phyloP scores from a whole-genome alignment of 2,329 filamentous ascomycete genomes.

The Westerdykella sp. region DNA sequence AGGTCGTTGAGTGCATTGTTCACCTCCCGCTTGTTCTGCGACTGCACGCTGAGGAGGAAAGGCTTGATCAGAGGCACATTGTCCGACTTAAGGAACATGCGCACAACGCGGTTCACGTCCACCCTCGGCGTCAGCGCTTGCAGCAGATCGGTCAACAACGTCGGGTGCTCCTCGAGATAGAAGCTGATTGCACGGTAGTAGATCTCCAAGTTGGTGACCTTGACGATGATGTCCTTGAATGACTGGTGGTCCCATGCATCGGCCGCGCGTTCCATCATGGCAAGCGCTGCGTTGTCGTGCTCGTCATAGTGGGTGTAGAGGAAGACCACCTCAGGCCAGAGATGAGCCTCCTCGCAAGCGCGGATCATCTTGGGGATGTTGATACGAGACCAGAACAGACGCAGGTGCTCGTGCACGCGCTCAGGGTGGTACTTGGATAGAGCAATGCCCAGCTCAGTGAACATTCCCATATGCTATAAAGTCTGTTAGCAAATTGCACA shows the following conservation, averaged over 20 bases:
- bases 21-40: constrained; percentile 95
- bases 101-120: constrained; percentile 97
- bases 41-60: constrained; percentile 92
- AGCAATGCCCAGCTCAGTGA: constrained; percentile 86
- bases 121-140: constrained; percentile 88
- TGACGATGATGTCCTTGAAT: constrained; percentile 98
- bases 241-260: constrained; percentile 99
- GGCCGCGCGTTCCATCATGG: constrained; percentile 95
- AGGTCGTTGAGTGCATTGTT: constrained; percentile 98
- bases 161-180: constrained; percentile 94
- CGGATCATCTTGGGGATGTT: constrained; percentile 97
- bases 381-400: constrained; percentile 96
- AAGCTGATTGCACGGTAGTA: constrained; percentile 97
- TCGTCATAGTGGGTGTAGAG: constrained; percentile 98
- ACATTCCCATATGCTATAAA: constrained; percentile 79
- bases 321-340: constrained; percentile 98
- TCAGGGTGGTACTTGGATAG: constrained; percentile 93
- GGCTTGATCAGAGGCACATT: constrained; percentile 98
- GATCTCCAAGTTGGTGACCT: constrained; percentile 97
- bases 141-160: constrained; percentile 89
- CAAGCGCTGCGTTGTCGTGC: constrained; percentile 91
- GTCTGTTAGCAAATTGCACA: constrained; percentile 1
- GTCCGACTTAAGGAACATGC: constrained; percentile 97
- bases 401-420: constrained; percentile 95
- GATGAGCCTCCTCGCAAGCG: constrained; percentile 85